These are phyloP conservation scores for Favolaschia claudopus DNA, from an alignment of 768 basidiomycete species.

Conservation along the genomic window DNA sequence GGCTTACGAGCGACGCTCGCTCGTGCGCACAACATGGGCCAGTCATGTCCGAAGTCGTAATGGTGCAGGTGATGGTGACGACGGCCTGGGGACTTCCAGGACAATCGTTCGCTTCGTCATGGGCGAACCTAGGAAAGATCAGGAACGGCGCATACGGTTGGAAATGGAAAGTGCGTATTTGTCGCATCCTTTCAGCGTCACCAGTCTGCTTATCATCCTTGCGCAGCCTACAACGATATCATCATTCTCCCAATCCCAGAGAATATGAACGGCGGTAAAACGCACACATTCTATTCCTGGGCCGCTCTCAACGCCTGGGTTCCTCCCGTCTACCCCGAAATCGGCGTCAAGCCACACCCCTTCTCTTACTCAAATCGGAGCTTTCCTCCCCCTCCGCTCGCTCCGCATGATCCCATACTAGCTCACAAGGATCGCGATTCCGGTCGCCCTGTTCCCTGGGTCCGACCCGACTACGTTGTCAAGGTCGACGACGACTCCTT, in stretches of 20 bases:
- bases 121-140: slow-evolving; percentile 81
- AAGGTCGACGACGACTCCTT: slow-evolving; percentile 98
- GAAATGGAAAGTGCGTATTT: slow-evolving; percentile 87
- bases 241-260: slow-evolving; percentile 84
- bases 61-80: slow-evolving; percentile 75
- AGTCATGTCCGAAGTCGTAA: slow-evolving; percentile 79
- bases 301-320: slow-evolving; percentile 91
- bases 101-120: slow-evolving; percentile 90
- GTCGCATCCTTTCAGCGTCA: slow-evolving; percentile 11
- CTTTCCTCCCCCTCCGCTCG: slow-evolving; percentile 62
- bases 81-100: slow-evolving; percentile 77
- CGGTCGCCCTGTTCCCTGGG: slow-evolving; percentile 65
- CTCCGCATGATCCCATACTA: slow-evolving; percentile 73
- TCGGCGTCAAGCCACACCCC: slow-evolving; percentile 50
- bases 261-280: slow-evolving; percentile 98
- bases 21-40: slow-evolving; percentile 92
- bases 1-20: slow-evolving; percentile 82
- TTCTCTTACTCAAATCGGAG: slow-evolving; percentile 76
- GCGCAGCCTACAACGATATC: slow-evolving; percentile 83
- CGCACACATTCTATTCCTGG: slow-evolving; percentile 92
- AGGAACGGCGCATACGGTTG: slow-evolving; percentile 79
- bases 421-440: slow-evolving; percentile 59
- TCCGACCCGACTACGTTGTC: slow-evolving; percentile 88
- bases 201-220: background rate
- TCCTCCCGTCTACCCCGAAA: slow-evolving; percentile 71